A percentile compares a stretch with the other conserved stretches of the same genome.
Conservation (phyloP, 1,284 basidiomycete genomes). For the Psilocybe mexicana region DNA sequence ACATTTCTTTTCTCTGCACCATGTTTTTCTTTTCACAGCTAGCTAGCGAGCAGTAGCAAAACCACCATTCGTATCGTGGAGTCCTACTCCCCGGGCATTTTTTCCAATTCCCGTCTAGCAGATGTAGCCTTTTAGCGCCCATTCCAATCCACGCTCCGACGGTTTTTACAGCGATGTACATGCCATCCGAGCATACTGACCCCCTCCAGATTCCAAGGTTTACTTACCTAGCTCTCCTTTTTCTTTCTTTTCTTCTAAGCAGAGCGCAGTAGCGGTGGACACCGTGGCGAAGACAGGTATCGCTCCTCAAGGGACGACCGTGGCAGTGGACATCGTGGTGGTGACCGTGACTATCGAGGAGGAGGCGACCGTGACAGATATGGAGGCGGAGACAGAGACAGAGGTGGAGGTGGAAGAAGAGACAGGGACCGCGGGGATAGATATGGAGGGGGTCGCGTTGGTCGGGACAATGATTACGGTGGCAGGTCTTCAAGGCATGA, state of each 20-base stretch:
- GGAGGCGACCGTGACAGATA: constrained; percentile 33
- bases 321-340: constrained; percentile 36
- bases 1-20: constrained; percentile 51
- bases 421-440: constrained; percentile 27
- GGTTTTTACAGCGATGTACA: constrained; percentile 7
- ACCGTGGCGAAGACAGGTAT: constrained; percentile 55
- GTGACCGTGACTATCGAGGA: constrained; percentile 50
- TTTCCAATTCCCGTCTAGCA: constrained; percentile 3
- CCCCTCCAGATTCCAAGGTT: constrained; percentile 32
- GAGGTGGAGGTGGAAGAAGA: constrained; percentile 38
- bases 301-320: constrained; percentile 56
- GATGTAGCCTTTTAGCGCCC: constrained; percentile 9
- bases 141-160: constrained; percentile 9
- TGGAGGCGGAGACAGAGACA: constrained; percentile 37
- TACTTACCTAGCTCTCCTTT: constrained; percentile 47
- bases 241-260: constrained; percentile 43
- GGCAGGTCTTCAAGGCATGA: constrained; percentile 24
- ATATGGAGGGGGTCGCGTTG: constrained; percentile 21
- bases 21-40: constrained; percentile 53
- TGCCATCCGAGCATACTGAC: constrained; percentile 16
- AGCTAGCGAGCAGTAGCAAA: constrained; percentile 47
- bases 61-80: neutral
- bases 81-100: neutral
- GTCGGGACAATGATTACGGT: constrained; percentile 24
- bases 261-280: constrained; percentile 45